phyloP scores from a whole-genome alignment of 1,284 basidiomycete species.

The Mycosarcoma mackinlayi region DNA sequence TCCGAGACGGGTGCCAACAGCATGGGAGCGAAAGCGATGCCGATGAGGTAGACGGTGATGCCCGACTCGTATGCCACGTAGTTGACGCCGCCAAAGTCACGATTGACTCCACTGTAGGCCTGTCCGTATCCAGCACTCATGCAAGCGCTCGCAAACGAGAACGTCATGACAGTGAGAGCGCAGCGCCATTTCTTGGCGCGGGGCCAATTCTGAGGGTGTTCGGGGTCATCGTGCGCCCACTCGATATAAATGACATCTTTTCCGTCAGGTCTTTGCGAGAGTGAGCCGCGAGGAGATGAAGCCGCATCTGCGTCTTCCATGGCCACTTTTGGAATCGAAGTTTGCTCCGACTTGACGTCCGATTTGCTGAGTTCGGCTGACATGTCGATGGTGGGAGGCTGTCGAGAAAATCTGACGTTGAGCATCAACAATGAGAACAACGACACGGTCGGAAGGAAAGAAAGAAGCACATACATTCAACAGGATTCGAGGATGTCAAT shows the following conservation, averaged over 20 bases:
- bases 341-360: constrained; percentile 3
- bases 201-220: constrained; percentile 45
- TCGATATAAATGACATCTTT: constrained; percentile 32
- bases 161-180: constrained; percentile 24
- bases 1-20: constrained; percentile 46
- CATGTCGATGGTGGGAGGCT: background rate
- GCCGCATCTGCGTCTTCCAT: background rate
- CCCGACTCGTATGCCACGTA: constrained; percentile 20
- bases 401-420: too few relatives aligned
- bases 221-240: constrained; percentile 28
- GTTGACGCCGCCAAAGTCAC: constrained; percentile 15
- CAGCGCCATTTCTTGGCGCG: constrained; percentile 13
- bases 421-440: background rate
- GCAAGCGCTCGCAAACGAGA: constrained; percentile 38
- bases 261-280: background rate
- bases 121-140: constrained; percentile 31
- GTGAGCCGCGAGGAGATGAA: background rate
- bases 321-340: background rate
- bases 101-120: constrained; percentile 7
- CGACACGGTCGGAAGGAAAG: too few relatives aligned
- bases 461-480: too few relatives aligned
- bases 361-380: background rate
- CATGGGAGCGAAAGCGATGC: constrained; percentile 43
- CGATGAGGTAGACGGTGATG: constrained; percentile 32
- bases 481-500: too few relatives aligned